Conservation (phyloP, 371 early-diverging fungal species). For the Apophysomyces sp. region DNA sequence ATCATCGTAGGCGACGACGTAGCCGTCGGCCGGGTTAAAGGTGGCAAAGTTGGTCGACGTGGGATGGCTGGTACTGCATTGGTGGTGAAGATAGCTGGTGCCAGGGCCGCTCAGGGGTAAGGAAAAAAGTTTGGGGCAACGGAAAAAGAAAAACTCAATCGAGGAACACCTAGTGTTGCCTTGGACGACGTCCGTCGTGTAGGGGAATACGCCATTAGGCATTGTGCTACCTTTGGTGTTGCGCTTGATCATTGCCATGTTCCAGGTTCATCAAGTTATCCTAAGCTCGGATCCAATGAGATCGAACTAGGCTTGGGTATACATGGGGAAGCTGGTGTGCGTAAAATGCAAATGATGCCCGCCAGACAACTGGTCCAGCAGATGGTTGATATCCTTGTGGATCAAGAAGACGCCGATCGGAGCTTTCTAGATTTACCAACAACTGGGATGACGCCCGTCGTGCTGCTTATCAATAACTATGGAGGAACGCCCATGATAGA, state of each 20-base stretch:
- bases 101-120: constrained; percentile 60
- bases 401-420: constrained; percentile 46
- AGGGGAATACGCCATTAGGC: constrained; percentile 51
- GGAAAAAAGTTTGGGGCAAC: background rate
- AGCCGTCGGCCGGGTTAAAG: constrained; percentile 64
- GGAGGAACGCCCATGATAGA: constrained; percentile 76
- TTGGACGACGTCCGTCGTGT: constrained; percentile 55
- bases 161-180: constrained; percentile 33
- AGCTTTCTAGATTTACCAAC: constrained; percentile 27
- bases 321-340: constrained; percentile 75
- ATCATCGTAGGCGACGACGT: constrained; percentile 83
- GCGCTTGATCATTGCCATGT: constrained; percentile 74
- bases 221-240: constrained; percentile 76
- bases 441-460: constrained; percentile 30
- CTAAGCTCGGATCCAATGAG: constrained; percentile 36
- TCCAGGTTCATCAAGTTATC: constrained; percentile 51
- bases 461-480: constrained; percentile 77
- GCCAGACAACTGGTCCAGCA: constrained; percentile 51
- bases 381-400: constrained; percentile 58
- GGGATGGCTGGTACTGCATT: constrained; percentile 79
- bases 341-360: constrained; percentile 43
- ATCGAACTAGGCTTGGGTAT: constrained; percentile 80
- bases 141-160: background rate
- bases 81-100: constrained; percentile 80
- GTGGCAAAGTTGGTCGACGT: constrained; percentile 71